Conservation (phyloP, 2,329 filamentous ascomycete genomes). For the Penicillium sp. region DNA sequence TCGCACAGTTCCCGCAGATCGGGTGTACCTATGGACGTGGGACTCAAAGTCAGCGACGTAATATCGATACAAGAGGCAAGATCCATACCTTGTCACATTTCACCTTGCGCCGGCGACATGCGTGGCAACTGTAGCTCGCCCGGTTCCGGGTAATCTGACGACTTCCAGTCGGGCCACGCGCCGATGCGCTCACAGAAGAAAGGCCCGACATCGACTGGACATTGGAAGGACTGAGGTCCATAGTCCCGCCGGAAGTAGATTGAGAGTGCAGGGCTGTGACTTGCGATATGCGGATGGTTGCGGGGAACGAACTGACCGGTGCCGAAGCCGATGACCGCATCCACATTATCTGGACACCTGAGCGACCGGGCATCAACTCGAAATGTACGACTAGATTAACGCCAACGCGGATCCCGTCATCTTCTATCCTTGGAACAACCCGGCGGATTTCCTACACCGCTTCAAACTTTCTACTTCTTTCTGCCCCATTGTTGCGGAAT, state of each 20-base stretch:
- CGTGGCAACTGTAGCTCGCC: slow-evolving; percentile 48
- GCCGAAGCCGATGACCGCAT: slow-evolving; percentile 10
- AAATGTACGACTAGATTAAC: too few relatives aligned
- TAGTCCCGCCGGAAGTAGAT: slow-evolving; percentile 2
- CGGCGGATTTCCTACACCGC: too few relatives aligned
- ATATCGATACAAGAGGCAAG: background rate
- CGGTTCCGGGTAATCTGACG: slow-evolving; percentile 50
- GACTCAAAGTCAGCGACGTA: background rate
- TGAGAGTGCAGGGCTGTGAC: background rate
- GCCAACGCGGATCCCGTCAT: too few relatives aligned
- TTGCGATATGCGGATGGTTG: slow-evolving; percentile 8
- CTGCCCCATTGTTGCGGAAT: too few relatives aligned
- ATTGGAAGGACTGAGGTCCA: slow-evolving; percentile 14
- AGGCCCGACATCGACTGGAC: slow-evolving; percentile 4
- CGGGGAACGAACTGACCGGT: slow-evolving; percentile 9
- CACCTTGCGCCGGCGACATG: slow-evolving; percentile 47
- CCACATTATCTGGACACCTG: background rate
- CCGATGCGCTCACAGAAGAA: slow-evolving; percentile 4
- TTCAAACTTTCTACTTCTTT: too few relatives aligned
- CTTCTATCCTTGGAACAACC: background rate
- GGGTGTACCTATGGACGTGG: slow-evolving; percentile 40
- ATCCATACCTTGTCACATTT: slow-evolving; percentile 45
- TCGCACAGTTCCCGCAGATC: slow-evolving; percentile 46
- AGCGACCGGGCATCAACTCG: background rate
- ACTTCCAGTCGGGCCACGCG: slow-evolving; percentile 22